phyloP scores from a whole-genome alignment of 2,329 filamentous ascomycete species.

The Colletotrichum sp. region DNA sequence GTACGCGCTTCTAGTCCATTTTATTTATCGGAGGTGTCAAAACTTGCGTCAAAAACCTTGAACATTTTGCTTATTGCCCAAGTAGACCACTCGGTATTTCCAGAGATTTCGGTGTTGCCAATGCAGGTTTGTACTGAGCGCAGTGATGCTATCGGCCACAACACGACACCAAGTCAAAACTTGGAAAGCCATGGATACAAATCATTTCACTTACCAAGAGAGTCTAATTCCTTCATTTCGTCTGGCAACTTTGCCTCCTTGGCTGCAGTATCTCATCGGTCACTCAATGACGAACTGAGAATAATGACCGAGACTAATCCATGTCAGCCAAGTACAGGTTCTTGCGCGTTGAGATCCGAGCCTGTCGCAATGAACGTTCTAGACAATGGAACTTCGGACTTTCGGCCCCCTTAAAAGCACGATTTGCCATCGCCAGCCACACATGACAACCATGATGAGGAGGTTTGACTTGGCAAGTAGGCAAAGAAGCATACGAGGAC shows the following conservation, averaged over 20 bases:
- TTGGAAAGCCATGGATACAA: neutral
- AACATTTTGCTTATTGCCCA: too few species aligned
- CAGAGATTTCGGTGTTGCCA: fast-evolving
- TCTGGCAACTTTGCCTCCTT: neutral
- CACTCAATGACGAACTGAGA: neutral
- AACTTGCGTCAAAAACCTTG: too few species aligned
- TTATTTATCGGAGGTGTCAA: too few species aligned
- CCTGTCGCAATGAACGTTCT: neutral
- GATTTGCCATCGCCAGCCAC: neutral
- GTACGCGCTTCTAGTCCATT: too few species aligned
- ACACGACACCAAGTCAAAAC: neutral
- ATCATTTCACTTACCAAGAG: neutral
- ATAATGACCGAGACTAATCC: neutral
- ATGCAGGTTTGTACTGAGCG: neutral
- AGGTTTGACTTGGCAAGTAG: neutral
- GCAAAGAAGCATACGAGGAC: neutral
- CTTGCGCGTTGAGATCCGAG: neutral
- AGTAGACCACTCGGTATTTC: neutral
- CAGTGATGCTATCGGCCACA: neutral
- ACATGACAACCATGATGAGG: neutral
- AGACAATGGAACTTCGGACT: neutral
- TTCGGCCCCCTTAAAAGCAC: neutral
- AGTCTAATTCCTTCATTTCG: neutral
- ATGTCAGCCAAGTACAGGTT: neutral
- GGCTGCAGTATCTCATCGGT: neutral